Conservation (phyloP, 257 asterid species). For the Gentiana macrophylla region DNA sequence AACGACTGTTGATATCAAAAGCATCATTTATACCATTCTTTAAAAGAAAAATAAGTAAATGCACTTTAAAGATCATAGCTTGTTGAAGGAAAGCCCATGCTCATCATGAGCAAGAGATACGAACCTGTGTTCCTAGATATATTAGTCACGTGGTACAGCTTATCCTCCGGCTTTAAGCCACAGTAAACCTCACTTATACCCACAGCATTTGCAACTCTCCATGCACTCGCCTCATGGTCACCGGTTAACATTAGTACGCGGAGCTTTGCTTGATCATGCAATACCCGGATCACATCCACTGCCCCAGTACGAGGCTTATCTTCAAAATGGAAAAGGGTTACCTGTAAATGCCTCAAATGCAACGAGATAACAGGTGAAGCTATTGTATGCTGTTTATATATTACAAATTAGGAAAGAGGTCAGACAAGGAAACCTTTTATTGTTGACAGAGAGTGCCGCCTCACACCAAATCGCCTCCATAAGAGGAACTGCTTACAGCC, state of each 20-base stretch:
- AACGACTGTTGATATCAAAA: too few relatives aligned
- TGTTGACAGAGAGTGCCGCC: conserved; percentile 87
- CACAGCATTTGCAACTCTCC: conserved; percentile 89
- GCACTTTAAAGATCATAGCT: not conserved
- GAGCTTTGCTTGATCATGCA: conserved; percentile 66
- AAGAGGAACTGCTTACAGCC: conserved; percentile 67
- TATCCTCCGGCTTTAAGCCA: conserved; percentile 93
- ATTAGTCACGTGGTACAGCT: conserved; percentile 74
- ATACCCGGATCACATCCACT: conserved; percentile 52
- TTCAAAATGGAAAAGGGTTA: conserved; percentile 90
- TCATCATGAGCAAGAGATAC: not conserved
- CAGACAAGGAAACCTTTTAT: conserved; percentile 39
- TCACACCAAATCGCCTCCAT: conserved; percentile 72
- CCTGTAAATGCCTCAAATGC: conserved; percentile 29
- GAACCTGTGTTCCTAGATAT: conserved; percentile 83
- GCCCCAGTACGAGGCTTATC: conserved; percentile 80
- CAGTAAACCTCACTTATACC: conserved; percentile 86
- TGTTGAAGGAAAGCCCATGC: not conserved
- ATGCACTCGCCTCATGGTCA: conserved; percentile 87
- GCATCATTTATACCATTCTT: not conserved
- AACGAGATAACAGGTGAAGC: not conserved
- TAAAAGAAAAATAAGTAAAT: not conserved
- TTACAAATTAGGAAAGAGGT: not conserved
- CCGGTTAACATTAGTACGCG: conserved; percentile 96
- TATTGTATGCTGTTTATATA: not conserved